Evolutionary conservation across 2,329 filamentous ascomycete genomes (phyloP).

Genomic region (Zalaria sp.): DNA sequence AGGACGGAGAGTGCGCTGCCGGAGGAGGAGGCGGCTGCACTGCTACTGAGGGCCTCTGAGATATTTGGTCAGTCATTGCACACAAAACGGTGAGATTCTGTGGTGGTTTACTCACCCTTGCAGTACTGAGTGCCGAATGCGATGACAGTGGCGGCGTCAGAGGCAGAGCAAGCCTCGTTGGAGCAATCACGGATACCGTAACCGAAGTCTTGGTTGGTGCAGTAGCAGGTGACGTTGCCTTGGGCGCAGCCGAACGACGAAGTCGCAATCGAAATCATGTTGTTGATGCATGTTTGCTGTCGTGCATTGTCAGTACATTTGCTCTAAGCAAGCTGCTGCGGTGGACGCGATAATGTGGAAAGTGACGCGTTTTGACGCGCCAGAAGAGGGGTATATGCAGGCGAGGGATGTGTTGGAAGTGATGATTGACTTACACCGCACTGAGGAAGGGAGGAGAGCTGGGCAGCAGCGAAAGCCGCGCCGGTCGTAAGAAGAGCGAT

Average conservation of each 20-base stretch:
- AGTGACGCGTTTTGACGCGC: background rate
- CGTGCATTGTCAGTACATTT: background rate
- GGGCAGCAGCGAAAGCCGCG: slow-evolving; percentile 19
- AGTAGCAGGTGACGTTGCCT: slow-evolving; percentile 21
- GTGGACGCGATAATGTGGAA: background rate
- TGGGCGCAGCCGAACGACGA: slow-evolving; percentile 15
- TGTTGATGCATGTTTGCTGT: slow-evolving; percentile 21
- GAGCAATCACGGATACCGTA: slow-evolving; percentile 25
- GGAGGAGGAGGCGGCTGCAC: slow-evolving; percentile 5
- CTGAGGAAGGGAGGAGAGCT: slow-evolving; percentile 16
- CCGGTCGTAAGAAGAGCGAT: slow-evolving; percentile 15
- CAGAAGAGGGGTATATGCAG: background rate
- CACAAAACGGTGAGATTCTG: background rate
- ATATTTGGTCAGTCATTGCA: background rate
- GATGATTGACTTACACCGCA: slow-evolving; percentile 19
- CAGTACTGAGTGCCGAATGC: slow-evolving; percentile 20
- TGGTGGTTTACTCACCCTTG: slow-evolving; percentile 3
- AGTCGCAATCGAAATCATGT: slow-evolving; percentile 19
- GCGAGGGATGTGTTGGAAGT: background rate
- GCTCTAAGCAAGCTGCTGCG: slow-evolving; percentile 2
- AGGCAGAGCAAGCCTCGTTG: slow-evolving; percentile 17
- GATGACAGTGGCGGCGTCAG: slow-evolving; percentile 16
- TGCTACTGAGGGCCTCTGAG: slow-evolving; percentile 4
- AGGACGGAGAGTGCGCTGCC: slow-evolving; percentile 6
- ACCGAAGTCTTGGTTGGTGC: slow-evolving; percentile 20